Evolutionary conservation across 306 rosid genomes (phyloP).

Genomic region (Urtica urens): DNA sequence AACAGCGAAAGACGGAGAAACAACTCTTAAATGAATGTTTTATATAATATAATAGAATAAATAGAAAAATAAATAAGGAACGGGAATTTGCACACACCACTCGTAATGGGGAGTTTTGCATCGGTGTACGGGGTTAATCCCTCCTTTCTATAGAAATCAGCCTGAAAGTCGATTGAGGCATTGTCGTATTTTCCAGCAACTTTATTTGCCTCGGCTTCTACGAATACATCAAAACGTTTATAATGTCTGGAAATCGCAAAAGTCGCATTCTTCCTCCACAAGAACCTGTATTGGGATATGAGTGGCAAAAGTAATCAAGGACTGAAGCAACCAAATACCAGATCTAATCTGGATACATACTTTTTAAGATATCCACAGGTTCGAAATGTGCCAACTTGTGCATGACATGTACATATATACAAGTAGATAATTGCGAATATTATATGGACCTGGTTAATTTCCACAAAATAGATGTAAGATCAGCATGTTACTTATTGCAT

Average conservation of each 20-base stretch:
- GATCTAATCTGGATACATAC: too few species aligned
- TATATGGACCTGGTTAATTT: too few species aligned
- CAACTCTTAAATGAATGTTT: too few species aligned
- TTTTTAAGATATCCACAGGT: too few species aligned
- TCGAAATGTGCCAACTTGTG: too few species aligned
- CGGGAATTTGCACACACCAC: constrained; percentile 49
- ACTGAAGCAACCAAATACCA: background rate
- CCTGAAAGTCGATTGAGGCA: constrained; percentile 81
- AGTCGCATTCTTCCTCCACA: constrained; percentile 94
- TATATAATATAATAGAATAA: too few species aligned
- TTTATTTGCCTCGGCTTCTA: constrained; percentile 97
- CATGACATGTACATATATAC: too few species aligned
- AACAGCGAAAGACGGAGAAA: background rate
- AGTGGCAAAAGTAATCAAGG: constrained; percentile 8
- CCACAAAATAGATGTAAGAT: too few species aligned
- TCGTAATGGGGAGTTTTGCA: constrained; percentile 86
- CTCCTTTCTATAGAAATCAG: constrained; percentile 70
- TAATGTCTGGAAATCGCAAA: constrained; percentile 93
- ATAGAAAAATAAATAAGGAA: constrained; percentile 5
- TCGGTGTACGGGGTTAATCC: constrained; percentile 77
- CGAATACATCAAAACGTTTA: constrained; percentile 77
- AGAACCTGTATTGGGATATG: constrained; percentile 41
- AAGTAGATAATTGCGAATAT: too few species aligned
- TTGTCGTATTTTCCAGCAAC: constrained; percentile 81
- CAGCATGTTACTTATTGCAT: too few species aligned